Conservation (phyloP, 345 rosid species). For the Boechera divaricarpa region DNA sequence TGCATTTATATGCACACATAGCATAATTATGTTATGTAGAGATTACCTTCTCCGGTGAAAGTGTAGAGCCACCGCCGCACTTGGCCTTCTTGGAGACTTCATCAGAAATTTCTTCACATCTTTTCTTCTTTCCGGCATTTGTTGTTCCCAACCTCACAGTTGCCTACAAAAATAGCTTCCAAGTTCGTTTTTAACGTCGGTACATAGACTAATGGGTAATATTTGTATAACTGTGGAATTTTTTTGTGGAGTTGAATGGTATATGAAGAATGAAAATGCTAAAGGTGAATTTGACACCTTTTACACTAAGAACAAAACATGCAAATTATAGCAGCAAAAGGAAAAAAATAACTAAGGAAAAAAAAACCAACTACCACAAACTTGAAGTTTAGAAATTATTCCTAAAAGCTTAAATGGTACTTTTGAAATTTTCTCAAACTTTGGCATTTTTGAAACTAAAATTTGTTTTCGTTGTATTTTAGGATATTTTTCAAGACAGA, state of each 20-base stretch:
- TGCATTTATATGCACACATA: not conserved
- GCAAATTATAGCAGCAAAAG: not conserved
- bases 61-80: conserved; percentile 53
- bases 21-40: not conserved
- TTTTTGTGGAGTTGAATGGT: not conserved
- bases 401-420: no score
- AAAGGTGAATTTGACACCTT: not conserved
- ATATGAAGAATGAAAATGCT: not conserved
- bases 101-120: conserved; percentile 60
- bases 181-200: conserved; percentile 8
- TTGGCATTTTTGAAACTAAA: not conserved
- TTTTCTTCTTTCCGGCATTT: conserved; percentile 70
- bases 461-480: not conserved
- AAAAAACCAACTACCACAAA: not conserved
- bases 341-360: not conserved
- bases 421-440: no score
- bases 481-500: not conserved
- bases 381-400: no score
- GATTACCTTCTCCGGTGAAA: conserved; percentile 70
- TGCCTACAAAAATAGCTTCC: conserved; percentile 47
- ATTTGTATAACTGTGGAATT: no score
- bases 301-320: not conserved
- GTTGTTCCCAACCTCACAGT: conserved; percentile 50
- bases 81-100: conserved; percentile 59
- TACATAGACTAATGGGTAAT: not conserved